Evolutionary conservation across 768 basidiomycete genomes (phyloP).

Genomic region (Lepiota subincarnata): DNA sequence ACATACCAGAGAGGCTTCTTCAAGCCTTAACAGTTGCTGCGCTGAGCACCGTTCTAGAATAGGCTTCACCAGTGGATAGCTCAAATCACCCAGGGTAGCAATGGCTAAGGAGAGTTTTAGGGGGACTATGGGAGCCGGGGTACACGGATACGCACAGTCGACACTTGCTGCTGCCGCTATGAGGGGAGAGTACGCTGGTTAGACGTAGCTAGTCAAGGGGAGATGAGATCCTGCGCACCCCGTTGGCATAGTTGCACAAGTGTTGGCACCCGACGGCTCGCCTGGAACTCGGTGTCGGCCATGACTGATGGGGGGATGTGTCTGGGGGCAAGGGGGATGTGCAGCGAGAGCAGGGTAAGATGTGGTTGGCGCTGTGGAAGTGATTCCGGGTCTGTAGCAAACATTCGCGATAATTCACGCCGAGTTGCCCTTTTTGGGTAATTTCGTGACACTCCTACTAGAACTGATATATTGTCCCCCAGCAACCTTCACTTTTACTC

Average conservation of each 20-base stretch:
- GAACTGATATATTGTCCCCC: too few species aligned
- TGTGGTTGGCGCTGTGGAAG: background rate
- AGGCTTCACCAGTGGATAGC: conserved; percentile 64
- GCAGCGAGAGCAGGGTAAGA: background rate
- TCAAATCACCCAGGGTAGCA: conserved; percentile 57
- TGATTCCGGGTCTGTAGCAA: background rate
- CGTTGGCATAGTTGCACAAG: conserved; percentile 71
- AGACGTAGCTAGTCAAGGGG: conserved; percentile 8
- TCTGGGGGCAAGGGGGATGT: conserved; percentile 2
- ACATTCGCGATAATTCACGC: conserved; percentile 6
- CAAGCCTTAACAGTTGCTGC: conserved; percentile 65
- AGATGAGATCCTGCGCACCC: conserved; percentile 38
- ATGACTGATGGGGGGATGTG: conserved; percentile 11
- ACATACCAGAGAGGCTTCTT: conserved; percentile 67
- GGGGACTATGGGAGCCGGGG: background rate
- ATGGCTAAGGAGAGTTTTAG: conserved; percentile 42
- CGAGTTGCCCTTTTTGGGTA: conserved; percentile 10
- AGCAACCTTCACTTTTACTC: background rate
- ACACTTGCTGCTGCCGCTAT: conserved; percentile 5
- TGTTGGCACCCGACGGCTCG: conserved; percentile 46
- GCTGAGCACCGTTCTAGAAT: conserved; percentile 70
- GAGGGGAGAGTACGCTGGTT: background rate
- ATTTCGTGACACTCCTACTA: too few species aligned
- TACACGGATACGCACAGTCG: background rate
- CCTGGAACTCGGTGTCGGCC: conserved; percentile 16